Base-by-base conservation (phyloP, 2,329 filamentous ascomycete species). In the Phyllosticta capitalensis region DNA sequence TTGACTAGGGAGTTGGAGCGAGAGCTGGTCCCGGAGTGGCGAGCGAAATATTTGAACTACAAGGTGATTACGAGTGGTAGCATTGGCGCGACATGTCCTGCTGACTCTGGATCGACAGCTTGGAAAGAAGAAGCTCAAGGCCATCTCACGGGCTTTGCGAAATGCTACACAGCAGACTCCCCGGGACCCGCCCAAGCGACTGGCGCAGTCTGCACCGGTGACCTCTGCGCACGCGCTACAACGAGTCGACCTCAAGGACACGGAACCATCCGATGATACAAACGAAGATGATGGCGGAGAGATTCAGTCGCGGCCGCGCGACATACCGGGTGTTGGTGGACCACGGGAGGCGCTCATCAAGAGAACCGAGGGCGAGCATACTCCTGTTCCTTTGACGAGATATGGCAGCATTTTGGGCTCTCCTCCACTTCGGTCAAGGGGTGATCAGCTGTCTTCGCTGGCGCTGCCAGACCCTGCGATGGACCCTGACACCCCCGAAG, bases 111-210 rank as follows among this genome's bases (percentile, higher is more conserved):
- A n/a, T 4, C 38, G 38, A 62, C 66, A 86, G 82, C 68, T 71
- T 54, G 92, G 91, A 62, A 97, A 97, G 77, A 96, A 96, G 76
- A 87, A 91, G 71, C 81, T 97, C 73, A 97, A 96, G 74, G 85
- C 85, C 60, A 86, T 96, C 56, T 76, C 81, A 22, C 83, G 87
- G 63, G 90, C 90, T 61, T 81, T 94, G 63, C 80, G 82, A 59
- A 80, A 75, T 66, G 74, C 76, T 45, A 45, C 38, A 75, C 83
- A 76, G 73, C 83, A 70, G 77, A 81, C 76, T 1, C 74, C 77
- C 62, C 72, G 77, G 38, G 38, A 45, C 38, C 38, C 38, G 17
- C 52, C 38, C 38, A 45, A 45, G 38, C 38, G 38, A 45, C 38
- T 45, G 38, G 38, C 38, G 4, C 38, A 45, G 12, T n/a, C 38